Percentiles rank a stretch among this genome's conserved stretches.
These are phyloP conservation scores for Erodium chrysanthum DNA, from an alignment of 441 rosid species.

Conservation along the genomic window DNA sequence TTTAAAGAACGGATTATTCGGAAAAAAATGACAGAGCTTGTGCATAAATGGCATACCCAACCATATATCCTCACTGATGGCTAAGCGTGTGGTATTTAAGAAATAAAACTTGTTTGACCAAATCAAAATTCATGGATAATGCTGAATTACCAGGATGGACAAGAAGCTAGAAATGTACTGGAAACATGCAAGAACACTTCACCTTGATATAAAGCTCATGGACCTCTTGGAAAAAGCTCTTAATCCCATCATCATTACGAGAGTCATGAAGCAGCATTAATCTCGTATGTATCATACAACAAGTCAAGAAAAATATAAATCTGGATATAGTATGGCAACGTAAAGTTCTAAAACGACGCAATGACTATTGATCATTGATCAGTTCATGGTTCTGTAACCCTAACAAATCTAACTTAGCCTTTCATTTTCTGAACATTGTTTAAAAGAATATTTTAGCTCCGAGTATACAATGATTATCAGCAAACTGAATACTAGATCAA, in stretches of 20 bases:
- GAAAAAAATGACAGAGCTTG: no score
- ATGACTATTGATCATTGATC: not conserved
- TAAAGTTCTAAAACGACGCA: not conserved
- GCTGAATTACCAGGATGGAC: not conserved
- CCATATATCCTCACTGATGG: no score
- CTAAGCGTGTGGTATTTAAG: no score
- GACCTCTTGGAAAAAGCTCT: slow-evolving; percentile 95
- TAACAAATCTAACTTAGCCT: not conserved
- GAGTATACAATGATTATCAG: no score
- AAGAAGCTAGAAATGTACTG: not conserved
- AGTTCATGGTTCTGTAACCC: not conserved
- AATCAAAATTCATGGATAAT: no score
- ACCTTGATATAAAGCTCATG: slow-evolving; percentile 96
- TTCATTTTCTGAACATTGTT: no score
- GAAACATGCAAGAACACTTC: not conserved
- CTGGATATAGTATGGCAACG: not conserved
- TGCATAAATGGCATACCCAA: no score
- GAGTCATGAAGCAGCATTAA: slow-evolving; percentile 95
- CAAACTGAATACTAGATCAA: no score
- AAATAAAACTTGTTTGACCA: no score
- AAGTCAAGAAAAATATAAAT: slow-evolving; percentile 38
- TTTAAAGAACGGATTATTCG: no score
- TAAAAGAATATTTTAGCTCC: no score
- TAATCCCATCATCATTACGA: slow-evolving; percentile 89
- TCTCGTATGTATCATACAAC: slow-evolving; percentile 50